These are phyloP conservation scores for Pseudogymnoascus pannorum DNA, from an alignment of 2,329 filamentous ascomycete genomes.

Conservation along the genomic window DNA sequence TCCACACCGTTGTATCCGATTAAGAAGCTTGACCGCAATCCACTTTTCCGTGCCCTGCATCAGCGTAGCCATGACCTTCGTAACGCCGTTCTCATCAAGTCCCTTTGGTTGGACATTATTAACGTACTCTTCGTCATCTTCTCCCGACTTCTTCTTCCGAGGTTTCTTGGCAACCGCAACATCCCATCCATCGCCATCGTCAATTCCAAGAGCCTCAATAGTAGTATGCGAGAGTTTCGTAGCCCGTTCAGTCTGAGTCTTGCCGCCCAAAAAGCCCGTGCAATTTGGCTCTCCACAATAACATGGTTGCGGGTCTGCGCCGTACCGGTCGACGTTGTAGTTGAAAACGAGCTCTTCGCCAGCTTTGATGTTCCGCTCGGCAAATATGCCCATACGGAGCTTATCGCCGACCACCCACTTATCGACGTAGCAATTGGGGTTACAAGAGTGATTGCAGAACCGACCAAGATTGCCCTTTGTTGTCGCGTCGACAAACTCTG, in stretches of 20 bases:
- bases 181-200: constrained; percentile 88
- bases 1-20: constrained; percentile 77
- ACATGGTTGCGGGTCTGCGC: constrained; percentile 91
- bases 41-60: constrained; percentile 99
- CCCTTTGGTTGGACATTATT: constrained; percentile 76
- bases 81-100: constrained; percentile 75
- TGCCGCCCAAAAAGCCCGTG: constrained; percentile 92
- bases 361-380: constrained; percentile 71
- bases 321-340: constrained; percentile 98
- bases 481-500: constrained; percentile 95
- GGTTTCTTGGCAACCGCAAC: constrained; percentile 82
- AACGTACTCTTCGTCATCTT: constrained; percentile 93
- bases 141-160: constrained; percentile 82
- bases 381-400: constrained; percentile 97
- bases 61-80: constrained; percentile 91
- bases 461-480: constrained; percentile 92
- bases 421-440: constrained; percentile 97
- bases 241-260: constrained; percentile 91
- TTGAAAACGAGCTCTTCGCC: constrained; percentile 98
- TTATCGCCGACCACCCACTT: constrained; percentile 99
- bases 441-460: constrained; percentile 99
- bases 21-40: constrained; percentile 92
- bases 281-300: constrained; percentile 95
- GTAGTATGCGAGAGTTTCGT: constrained; percentile 85
- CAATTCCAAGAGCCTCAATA: constrained; percentile 92